Evolutionary conservation across 2,329 filamentous ascomycete species (phyloP), one percentile per base, ranked within the genome.

Genomic region (Scorias spongiosa): DNA sequence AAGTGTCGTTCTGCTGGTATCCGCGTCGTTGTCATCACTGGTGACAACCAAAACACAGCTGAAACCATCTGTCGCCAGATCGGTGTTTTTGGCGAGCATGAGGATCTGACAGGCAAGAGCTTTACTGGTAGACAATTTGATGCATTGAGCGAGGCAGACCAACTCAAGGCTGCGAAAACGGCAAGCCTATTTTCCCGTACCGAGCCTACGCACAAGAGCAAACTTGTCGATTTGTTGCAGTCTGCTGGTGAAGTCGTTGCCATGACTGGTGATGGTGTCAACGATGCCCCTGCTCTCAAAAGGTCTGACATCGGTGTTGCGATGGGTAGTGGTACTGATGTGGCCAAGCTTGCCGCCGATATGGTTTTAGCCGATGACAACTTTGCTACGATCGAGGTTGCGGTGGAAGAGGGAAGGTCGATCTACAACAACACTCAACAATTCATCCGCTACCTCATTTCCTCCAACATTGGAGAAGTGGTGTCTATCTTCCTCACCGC

Each of bases 391-490:
- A 98, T 98, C 54, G 85, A 94, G 63, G 74, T 86, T 44, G 91
- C 91, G 41, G 88, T 98, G 50, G 91, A 98, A 63, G 91, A 98
- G 67, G 91, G 91, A 43, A 83, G 91, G 49, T 88, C 88, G 50
- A 98, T 98, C 67, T 98, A 95, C 76, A 96, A 91, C 80, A 98
- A 98, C 73, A 98, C 91, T 5, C 91, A 98, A 63, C 91, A 98
- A 63, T 98, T 98, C 66, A 98, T 98, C 66, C 85, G 93, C 41
- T 98, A 98, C 64, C 76, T 98, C 48, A 98, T 98, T 63, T 96
- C 89, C 8, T 96, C 89, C 51, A 98, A 98, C 70, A 98, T 98
- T 53, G 93, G 91, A 57, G 91, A 98, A 64, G 91, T 98, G 30
- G 91, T 98, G 30, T 96, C 91, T 9, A 98, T 98, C 65, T 98